A percentile compares a stretch with the other conserved stretches of the same genome.
phyloP scores from a whole-genome alignment of 768 basidiomycete genomes.

The Podaxis pistillaris region DNA sequence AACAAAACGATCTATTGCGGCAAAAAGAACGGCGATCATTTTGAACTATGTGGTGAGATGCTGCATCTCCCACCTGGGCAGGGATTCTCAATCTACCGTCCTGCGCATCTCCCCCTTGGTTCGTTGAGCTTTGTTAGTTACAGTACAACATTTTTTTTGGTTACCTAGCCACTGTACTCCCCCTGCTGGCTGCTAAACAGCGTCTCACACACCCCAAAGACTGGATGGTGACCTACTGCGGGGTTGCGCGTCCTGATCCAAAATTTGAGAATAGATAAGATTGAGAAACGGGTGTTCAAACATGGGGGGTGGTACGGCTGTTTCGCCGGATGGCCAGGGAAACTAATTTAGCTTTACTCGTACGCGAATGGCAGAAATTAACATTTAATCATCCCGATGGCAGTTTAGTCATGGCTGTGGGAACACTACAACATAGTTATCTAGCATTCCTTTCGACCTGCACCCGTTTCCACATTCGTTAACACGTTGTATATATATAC shows the following conservation, averaged over 20 bases:
- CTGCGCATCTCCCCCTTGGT: conserved; percentile 30
- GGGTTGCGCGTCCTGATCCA: conserved; percentile 68
- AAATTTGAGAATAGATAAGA: conserved; percentile 54
- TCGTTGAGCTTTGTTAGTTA: no score
- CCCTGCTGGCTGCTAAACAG: conserved; percentile 67
- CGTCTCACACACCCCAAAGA: conserved; percentile 52
- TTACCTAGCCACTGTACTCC: conserved; percentile 33
- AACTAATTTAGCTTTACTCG: no score
- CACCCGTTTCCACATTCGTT: no score
- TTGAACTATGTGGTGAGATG: conserved; percentile 64
- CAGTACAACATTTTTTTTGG: neutral
- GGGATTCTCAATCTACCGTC: conserved; percentile 68
- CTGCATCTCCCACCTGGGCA: conserved; percentile 57
- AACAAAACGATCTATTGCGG: conserved; percentile 60
- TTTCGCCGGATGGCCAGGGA: conserved; percentile 27
- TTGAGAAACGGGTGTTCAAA: conserved; percentile 49
- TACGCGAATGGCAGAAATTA: no score
- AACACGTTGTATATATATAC: no score
- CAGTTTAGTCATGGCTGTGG: no score
- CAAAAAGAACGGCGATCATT: conserved; percentile 61
- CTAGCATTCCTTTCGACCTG: no score
- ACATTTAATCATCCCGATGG: no score
- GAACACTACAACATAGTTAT: no score
- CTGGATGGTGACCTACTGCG: conserved; percentile 68
- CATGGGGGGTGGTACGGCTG: conserved; percentile 54